Evolutionary conservation across 2,329 filamentous ascomycete species (phyloP), one percentile per base, ranked within the genome.

Genomic region (Colletotrichum musae): DNA sequence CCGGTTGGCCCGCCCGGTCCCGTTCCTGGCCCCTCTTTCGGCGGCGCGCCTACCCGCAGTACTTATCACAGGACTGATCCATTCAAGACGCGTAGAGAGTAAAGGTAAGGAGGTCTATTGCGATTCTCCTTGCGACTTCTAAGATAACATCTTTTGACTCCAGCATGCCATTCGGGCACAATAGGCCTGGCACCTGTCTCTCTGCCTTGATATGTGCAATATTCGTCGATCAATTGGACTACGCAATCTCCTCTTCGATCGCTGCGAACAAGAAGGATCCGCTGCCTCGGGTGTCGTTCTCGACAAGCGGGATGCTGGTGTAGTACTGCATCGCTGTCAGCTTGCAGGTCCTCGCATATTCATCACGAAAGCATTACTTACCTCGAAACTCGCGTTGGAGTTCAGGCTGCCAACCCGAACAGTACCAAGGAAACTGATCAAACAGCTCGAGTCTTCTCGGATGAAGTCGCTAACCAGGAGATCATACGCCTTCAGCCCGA

Each of bases 331-430:
- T 12, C 10, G n/a, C 4, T 5, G 53, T 26, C 7, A 36, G 15
- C 24, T 43, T 3, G 12, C 10, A 4, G 16, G n/a, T 36, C 18
- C 47, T 24, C 21, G 5, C 0, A 32, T 16, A 5, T 16, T 7
- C 0, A 1, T 9, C 28, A 32, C 5, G 4, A 41, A 2, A 4
- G 28, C 15, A 10, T 0, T 2, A 60, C 79, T 76, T 71, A 87
- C 85, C 77, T 86, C 81, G 71, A 86, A 88, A 12, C 80, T 81
- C 2, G 82, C 86, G 70, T 85, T 80, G 7, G 82, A 82, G 71
- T 80, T 83, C 71, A 89, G 72, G 64, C 83, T 86, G 52, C 86
- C 86, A 10, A 88, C 86, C 47, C 79, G 76, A 1, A 88, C 86
- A 0, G 86, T 88, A 1, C 85, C 85, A 70, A 86, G 81, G 76